These are phyloP conservation scores for Globisporangium uncinulatum DNA, from an alignment of 352 stramenopile genomes.

Conservation along the genomic window DNA sequence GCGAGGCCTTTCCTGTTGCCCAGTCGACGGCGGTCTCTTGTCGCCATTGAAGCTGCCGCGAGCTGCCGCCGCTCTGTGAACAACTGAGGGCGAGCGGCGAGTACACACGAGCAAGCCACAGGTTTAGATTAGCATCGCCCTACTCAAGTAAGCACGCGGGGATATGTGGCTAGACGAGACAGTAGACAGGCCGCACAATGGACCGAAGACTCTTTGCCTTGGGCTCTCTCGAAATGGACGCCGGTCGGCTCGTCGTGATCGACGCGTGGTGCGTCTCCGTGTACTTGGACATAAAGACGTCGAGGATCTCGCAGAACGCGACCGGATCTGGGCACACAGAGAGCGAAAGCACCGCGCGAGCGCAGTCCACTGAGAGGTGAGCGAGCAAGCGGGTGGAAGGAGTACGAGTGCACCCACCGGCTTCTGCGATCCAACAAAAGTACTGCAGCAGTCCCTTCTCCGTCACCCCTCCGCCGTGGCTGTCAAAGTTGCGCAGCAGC, in stretches of 20 bases:
- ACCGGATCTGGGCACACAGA: constrained; percentile 33
- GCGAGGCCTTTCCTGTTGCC: constrained; percentile 24
- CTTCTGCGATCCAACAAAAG: constrained; percentile 62
- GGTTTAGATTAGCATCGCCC: neutral
- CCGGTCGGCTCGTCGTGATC: constrained; percentile 20
- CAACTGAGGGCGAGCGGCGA: neutral
- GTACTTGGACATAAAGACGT: constrained; percentile 51
- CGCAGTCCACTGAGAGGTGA: neutral
- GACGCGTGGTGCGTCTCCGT: constrained; percentile 53
- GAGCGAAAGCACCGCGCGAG: neutral
- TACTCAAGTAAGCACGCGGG: neutral
- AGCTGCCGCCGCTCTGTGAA: constrained; percentile 10
- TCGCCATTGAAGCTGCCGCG: neutral
- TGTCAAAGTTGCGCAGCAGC: constrained; percentile 54
- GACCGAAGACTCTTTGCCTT: constrained; percentile 14
- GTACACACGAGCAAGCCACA: neutral
- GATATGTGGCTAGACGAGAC: no score
- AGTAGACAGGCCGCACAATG: constrained; percentile 2
- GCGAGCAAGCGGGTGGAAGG: neutral
- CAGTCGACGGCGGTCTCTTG: neutral
- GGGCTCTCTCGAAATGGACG: constrained; percentile 8
- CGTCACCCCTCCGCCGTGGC: constrained; percentile 26
- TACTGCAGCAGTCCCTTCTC: constrained; percentile 60
- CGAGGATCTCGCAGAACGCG: constrained; percentile 49
- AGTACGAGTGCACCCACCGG: constrained; percentile 22